Percentiles rank a stretch among this genome's conserved stretches.
phyloP scores from a whole-genome alignment of 768 basidiomycete species.

The Neoboletus subvelutipes region DNA sequence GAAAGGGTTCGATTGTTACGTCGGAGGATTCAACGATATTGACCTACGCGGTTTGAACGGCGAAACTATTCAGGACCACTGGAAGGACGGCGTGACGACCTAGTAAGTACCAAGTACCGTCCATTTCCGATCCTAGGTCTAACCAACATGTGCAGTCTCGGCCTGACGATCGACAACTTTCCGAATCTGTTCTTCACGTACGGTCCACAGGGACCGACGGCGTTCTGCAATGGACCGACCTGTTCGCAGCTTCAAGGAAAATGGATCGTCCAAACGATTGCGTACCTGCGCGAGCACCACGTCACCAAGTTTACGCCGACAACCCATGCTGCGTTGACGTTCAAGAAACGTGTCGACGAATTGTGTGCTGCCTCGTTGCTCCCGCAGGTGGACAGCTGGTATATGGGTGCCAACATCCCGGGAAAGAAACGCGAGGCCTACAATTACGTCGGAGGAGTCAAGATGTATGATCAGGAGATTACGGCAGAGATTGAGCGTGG shows the following conservation, averaged over 20 bases:
- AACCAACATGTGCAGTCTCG: slow-evolving; percentile 5
- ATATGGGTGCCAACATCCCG: slow-evolving; percentile 9
- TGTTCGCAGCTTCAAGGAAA: slow-evolving; percentile 3
- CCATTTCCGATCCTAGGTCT: background rate
- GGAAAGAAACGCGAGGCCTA: slow-evolving; percentile 11
- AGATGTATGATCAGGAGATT: slow-evolving; percentile 2
- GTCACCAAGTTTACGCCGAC: slow-evolving; percentile 18
- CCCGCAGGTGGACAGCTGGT: slow-evolving; percentile 1
- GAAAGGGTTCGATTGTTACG: slow-evolving; percentile 13
- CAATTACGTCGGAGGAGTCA: slow-evolving; percentile 2
- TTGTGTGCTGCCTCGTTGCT: background rate
- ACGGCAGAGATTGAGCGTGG: slow-evolving; percentile 6
- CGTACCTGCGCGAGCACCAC: slow-evolving; percentile 5
- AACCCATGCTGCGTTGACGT: slow-evolving; percentile 1
- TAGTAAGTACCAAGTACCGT: slow-evolving; percentile 4
- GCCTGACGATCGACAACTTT: slow-evolving; percentile 16
- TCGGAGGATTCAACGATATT: slow-evolving; percentile 4
- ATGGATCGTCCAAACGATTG: slow-evolving; percentile 14
- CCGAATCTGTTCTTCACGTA: slow-evolving; percentile 13
- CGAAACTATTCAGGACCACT: slow-evolving; percentile 15
- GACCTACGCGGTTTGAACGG: slow-evolving; percentile 15
- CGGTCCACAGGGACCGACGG: slow-evolving; percentile 14
- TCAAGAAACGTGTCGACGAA: slow-evolving; percentile 12
- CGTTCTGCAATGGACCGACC: slow-evolving; percentile 9
- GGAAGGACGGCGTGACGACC: slow-evolving; percentile 12